Evolutionary conservation across 495 filamentous ascomycete species (phyloP).

Genomic region (Aspergillus indologenus): DNA sequence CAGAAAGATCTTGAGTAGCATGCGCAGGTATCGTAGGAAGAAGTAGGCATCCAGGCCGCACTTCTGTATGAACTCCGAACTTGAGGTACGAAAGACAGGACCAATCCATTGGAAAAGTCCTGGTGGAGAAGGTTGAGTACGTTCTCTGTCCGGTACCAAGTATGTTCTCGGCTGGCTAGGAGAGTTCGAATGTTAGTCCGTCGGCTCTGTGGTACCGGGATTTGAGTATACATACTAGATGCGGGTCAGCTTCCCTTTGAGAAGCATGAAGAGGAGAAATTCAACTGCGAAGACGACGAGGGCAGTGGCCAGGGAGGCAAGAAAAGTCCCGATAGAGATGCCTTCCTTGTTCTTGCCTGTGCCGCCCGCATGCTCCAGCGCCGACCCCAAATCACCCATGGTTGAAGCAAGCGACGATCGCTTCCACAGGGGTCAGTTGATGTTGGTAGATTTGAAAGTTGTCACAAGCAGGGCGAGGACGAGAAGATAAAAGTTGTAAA

Average conservation of each 20-base stretch:
- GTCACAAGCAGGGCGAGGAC: neutral
- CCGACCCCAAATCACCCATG: constrained; percentile 34
- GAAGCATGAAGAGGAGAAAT: constrained; percentile 68
- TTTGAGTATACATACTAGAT: constrained; percentile 62
- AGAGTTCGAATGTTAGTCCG: neutral
- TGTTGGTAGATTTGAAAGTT: neutral
- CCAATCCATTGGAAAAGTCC: constrained; percentile 67
- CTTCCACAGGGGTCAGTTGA: neutral
- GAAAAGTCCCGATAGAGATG: constrained; percentile 55
- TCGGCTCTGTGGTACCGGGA: neutral
- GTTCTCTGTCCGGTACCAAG: constrained; percentile 83
- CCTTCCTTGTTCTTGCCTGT: constrained; percentile 46
- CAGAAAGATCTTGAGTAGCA: constrained; percentile 88
- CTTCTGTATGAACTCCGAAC: constrained; percentile 89
- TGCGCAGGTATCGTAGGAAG: constrained; percentile 91
- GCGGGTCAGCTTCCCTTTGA: constrained; percentile 73
- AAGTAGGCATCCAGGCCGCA: constrained; percentile 97
- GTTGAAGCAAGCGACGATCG: constrained; percentile 12
- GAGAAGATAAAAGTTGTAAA: neutral
- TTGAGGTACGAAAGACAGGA: constrained; percentile 70
- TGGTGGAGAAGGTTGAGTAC: constrained; percentile 66
- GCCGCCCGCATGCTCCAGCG: constrained; percentile 38
- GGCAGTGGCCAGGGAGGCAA: constrained; percentile 71
- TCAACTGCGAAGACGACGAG: constrained; percentile 76
- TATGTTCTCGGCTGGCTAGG: constrained; percentile 81